Percentiles rank a stretch among this genome's conserved stretches.
These are phyloP conservation scores for Austroboletus novae-zelandiae DNA, from an alignment of 1,284 basidiomycete genomes.

Conservation along the genomic window DNA sequence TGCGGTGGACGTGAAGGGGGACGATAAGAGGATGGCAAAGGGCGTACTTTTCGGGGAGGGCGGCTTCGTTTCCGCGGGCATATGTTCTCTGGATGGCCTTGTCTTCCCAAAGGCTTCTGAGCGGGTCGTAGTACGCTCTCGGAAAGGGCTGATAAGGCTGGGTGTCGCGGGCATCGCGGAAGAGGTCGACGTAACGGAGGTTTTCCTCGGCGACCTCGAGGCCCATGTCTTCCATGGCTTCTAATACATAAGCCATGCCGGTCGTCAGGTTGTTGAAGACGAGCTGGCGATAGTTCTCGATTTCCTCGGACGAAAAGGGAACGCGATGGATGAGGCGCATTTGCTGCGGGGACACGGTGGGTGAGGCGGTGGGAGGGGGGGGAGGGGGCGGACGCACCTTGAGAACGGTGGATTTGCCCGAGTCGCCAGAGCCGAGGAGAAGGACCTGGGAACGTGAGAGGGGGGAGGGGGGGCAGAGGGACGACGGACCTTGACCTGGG, in stretches of 20 bases:
- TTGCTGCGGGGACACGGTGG: slow-evolving; percentile 57
- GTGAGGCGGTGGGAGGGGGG: background rate
- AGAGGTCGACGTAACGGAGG: slow-evolving; percentile 50
- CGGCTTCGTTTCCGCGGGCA: slow-evolving; percentile 78
- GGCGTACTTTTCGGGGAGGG: slow-evolving; percentile 83
- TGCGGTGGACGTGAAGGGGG: slow-evolving; percentile 26
- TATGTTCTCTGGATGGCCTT: slow-evolving; percentile 72
- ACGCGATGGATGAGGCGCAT: slow-evolving; percentile 86
- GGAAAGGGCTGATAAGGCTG: slow-evolving; percentile 83
- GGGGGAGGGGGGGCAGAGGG: background rate
- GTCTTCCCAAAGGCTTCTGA: slow-evolving; percentile 80
- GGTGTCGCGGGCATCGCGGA: slow-evolving; percentile 71
- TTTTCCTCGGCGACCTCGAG: slow-evolving; percentile 68
- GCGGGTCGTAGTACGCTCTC: slow-evolving; percentile 55
- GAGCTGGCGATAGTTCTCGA: slow-evolving; percentile 81
- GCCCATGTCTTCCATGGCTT: slow-evolving; percentile 87
- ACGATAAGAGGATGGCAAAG: background rate
- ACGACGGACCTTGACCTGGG: slow-evolving; percentile 72
- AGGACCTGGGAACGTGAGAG: slow-evolving; percentile 55
- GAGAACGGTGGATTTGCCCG: slow-evolving; percentile 89
- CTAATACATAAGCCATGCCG: slow-evolving; percentile 80
- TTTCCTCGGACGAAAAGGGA: slow-evolving; percentile 73
- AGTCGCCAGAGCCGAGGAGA: slow-evolving; percentile 89
- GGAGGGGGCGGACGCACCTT: slow-evolving; percentile 52
- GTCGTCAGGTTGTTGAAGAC: slow-evolving; percentile 90